Base-by-base conservation (phyloP, 164 flowering plant genomes). In the Amborella trichopoda region DNA sequence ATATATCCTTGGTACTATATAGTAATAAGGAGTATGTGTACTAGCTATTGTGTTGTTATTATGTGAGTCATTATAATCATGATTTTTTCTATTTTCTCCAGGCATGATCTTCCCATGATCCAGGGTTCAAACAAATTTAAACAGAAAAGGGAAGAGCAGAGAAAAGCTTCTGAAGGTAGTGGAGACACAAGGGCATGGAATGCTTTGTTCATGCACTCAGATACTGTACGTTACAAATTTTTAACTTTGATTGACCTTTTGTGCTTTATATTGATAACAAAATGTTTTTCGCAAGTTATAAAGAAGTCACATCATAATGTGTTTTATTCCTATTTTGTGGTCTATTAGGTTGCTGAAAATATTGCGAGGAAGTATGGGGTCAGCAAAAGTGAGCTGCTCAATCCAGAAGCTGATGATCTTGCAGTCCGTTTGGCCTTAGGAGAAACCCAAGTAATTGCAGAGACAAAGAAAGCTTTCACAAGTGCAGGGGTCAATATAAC, bases 291-390 rank as follows among this genome's bases (percentile, higher is more conserved):
- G n/a, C n/a, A n/a, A n/a, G n/a, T n/a, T n/a, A n/a, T n/a, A n/a
- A n/a, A n/a, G n/a, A n/a, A n/a, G n/a, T n/a, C n/a, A n/a, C n/a
- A n/a, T n/a, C n/a, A n/a, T n/a, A n/a, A n/a, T n/a, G n/a, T n/a
- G n/a, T n/a, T n/a, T n/a, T n/a, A n/a, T n/a, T n/a, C n/a, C n/a
- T n/a, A n/a, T n/a, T n/a, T n/a, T n/a, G n/a, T n/a, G n/a, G n/a
- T n/a, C n/a, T n/a, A n/a, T n/a, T n/a, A 91, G 98, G 78, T 91
- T 62, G 81, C 77, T 49, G 96, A 91, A 68, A 78, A 87, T 64
- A 75, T 91, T 58, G 87, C 96, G 32, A 70, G 96, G 63, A 78
- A 68, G 66, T 67, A 55, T 70, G 96, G 95, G 48, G 71, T 87
- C 1, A 82, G 82, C 60, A 87, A 91, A 70, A 70, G 86, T 65